phyloP scores from a whole-genome alignment of 1,284 basidiomycete genomes.

The Farysia itapuensis region DNA sequence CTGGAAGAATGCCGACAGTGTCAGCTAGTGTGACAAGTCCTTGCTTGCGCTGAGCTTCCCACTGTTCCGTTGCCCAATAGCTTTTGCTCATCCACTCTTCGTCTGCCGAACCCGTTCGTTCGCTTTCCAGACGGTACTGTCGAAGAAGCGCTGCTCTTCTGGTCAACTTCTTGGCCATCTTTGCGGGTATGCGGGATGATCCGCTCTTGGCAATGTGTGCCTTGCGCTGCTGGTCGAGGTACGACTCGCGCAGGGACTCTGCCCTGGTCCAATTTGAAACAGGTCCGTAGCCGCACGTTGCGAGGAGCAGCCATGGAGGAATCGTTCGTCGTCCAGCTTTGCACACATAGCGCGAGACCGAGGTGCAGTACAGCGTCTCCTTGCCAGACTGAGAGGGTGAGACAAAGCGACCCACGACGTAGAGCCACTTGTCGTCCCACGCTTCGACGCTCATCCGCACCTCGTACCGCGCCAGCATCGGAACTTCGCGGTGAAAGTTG shows the following conservation, averaged over 20 bases:
- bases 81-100: constrained; percentile 26
- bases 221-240: constrained; percentile 10
- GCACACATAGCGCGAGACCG: constrained; percentile 42
- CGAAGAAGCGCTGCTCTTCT: constrained; percentile 15
- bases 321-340: constrained; percentile 44
- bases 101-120: constrained; percentile 15
- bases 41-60: constrained; percentile 15
- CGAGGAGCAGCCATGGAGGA: constrained; percentile 48
- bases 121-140: constrained; percentile 13
- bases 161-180: constrained; percentile 11
- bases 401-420: constrained; percentile 32
- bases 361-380: constrained; percentile 44
- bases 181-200: constrained; percentile 8
- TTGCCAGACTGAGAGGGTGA: constrained; percentile 2
- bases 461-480: constrained; percentile 32
- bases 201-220: constrained; percentile 14
- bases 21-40: constrained; percentile 9
- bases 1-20: constrained; percentile 20
- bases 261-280: constrained; percentile 44
- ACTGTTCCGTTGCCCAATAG: constrained; percentile 22
- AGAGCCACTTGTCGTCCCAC: constrained; percentile 55
- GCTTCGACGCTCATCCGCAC: constrained; percentile 28
- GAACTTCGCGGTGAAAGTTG: constrained; percentile 45
- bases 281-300: constrained; percentile 44
- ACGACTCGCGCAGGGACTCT: constrained; percentile 25